Evolutionary conservation across 305 asterid genomes (phyloP), one percentile per base, ranked within the genome.

Genomic region (Plantago coronopus): DNA sequence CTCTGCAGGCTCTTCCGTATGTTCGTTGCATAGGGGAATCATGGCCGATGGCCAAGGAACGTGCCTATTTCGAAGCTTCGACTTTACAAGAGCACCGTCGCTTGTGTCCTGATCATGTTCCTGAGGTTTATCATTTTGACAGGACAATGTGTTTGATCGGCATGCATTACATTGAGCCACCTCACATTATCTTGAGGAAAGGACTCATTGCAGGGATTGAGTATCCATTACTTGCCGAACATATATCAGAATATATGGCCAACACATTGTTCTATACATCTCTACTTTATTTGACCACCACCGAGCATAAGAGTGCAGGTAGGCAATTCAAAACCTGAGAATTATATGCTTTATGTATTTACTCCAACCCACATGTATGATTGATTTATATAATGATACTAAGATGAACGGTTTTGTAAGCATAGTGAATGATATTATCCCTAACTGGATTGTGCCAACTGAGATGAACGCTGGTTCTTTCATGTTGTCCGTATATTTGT

Each of bases 71-170:
- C 66, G 99, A 93, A 81, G 64, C 81, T 14, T 64, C 75, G 19
- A 59, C 86, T 18, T 66, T 89, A 37, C 85, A 75, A 67, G 94
- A 85, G 71, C 90, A 89, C 3, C 83, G 82, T 5, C 85, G 89
- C 17, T 72, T 85, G 77, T 80, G 86, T 68, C 96, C 95, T 7
- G 84, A 78, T 59, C 86, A 82, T 63, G 91, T 86, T 74, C 99
- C 97, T n/a, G 90, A 85, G 73, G 95, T 93, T 65, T 93, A 93
- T 74, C 96, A 93, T 80, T 89, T 93, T 17, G 97, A 93, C 70
- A 74, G 81, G 61, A 43, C 69, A 16, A 87, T 93, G 97, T 87
- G 91, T 73, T 64, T 93, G 85, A 89, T 93, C 38, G 95, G 96
- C 25, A 93, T 93, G 99, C 87, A 80, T 7, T 93, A 85, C 76